Percentiles rank a stretch among this genome's conserved stretches.
phyloP scores from a whole-genome alignment of 345 rosid genomes.

The Boechera retrofracta region DNA sequence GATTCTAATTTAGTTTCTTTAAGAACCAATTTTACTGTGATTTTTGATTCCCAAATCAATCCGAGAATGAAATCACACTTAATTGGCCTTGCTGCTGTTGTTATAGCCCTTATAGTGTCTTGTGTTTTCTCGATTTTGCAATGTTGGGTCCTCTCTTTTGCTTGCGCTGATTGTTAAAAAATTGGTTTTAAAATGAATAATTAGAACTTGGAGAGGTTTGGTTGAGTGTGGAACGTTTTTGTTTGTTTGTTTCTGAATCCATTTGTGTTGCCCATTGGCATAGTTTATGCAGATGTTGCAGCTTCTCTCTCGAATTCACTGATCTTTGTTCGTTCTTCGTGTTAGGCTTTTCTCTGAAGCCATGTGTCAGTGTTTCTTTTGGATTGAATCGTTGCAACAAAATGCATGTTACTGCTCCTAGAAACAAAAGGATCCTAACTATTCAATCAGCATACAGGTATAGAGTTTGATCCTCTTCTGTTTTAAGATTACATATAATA shows the following conservation, averaged over 20 bases:
- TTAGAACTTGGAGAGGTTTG: neutral
- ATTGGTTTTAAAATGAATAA: neutral
- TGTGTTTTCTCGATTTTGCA: neutral
- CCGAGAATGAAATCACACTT: neutral
- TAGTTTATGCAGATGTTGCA: neutral
- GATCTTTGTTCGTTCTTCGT: conserved; percentile 4
- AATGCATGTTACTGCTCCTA: conserved; percentile 51
- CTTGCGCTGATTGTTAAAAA: neutral
- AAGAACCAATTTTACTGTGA: neutral
- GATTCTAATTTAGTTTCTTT: neutral
- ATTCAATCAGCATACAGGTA: conserved; percentile 82
- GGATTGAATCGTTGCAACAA: conserved; percentile 48
- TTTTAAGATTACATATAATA: neutral
- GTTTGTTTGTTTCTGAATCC: neutral
- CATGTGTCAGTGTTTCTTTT: conserved; percentile 58
- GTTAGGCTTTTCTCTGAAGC: conserved; percentile 55
- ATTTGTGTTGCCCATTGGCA: neutral
- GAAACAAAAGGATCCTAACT: conserved; percentile 53
- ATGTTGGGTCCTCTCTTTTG: conserved; percentile 8
- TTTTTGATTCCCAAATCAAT: too few relatives aligned
- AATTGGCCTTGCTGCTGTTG: neutral
- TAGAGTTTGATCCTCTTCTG: conserved; percentile 9
- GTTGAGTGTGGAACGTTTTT: neutral
- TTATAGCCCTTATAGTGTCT: too few relatives aligned
- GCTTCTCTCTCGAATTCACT: neutral